Percentiles rank a stretch among this genome's conserved stretches.
Conservation (phyloP, 306 rosid species). For the Abrus pulchellus region DNA sequence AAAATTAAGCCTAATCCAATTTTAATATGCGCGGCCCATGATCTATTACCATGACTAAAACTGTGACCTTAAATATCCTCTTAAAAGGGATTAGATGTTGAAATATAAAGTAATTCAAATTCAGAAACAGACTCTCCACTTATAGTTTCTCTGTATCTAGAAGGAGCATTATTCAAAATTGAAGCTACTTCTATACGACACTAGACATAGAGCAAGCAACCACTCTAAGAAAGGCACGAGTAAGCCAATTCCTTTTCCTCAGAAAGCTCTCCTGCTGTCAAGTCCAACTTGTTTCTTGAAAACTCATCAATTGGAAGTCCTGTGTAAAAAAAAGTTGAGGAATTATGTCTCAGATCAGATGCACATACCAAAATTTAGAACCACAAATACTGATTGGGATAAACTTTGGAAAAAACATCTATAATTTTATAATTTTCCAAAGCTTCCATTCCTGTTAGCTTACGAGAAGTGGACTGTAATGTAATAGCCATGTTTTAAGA, state of each 20-base stretch:
- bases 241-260: conserved; percentile 95
- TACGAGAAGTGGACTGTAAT: no score
- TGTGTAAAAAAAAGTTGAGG: conserved; percentile 39
- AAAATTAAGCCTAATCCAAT: conserved; percentile 5
- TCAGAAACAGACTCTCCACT: conserved; percentile 51
- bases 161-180: conserved; percentile 77
- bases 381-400: not conserved
- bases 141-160: conserved; percentile 54
- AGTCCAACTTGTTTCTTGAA: conserved; percentile 92
- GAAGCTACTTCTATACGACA: conserved; percentile 45
- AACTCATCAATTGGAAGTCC: conserved; percentile 87
- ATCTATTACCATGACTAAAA: conserved; percentile 16
- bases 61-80: conserved; percentile 40
- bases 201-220: not conserved
- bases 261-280: conserved; percentile 80
- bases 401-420: not conserved
- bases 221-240: conserved; percentile 80
- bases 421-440: no score
- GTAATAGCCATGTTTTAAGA: no score
- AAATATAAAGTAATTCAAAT: conserved; percentile 42
- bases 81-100: conserved; percentile 42
- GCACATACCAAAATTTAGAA: not conserved
- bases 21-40: not conserved
- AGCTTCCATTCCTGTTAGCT: no score
- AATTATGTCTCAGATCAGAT: conserved; percentile 2